phyloP scores from a whole-genome alignment of 139 green algal species.

The Chlorella sp. region DNA sequence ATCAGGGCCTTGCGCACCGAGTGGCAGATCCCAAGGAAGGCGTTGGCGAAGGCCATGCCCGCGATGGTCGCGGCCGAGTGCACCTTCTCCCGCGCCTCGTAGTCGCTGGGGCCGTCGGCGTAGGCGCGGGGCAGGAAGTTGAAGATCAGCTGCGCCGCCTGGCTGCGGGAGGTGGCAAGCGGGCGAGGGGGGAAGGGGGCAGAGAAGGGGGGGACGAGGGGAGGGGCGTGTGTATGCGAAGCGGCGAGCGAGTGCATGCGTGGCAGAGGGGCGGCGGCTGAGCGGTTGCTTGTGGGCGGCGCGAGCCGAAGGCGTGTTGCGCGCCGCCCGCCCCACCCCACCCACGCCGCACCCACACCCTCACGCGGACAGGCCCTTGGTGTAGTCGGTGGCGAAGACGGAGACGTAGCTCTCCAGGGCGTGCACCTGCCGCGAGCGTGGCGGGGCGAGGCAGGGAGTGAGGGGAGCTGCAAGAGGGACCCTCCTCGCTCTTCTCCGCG shows the following conservation, averaged over 20 bases:
- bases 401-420: slow-evolving; percentile 48
- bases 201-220: slow-evolving; percentile 51
- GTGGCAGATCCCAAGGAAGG: slow-evolving; percentile 79
- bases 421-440: not conserved
- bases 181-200: not conserved
- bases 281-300: too few relatives aligned
- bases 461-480: not conserved
- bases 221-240: not conserved
- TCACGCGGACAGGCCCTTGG: too few relatives aligned
- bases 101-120: slow-evolving; percentile 53
- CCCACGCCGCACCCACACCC: too few relatives aligned
- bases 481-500: not conserved
- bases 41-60: slow-evolving; percentile 80
- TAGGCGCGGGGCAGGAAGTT: slow-evolving; percentile 61
- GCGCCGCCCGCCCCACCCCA: too few relatives aligned
- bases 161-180: not conserved
- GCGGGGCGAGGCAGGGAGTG: not conserved
- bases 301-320: too few relatives aligned
- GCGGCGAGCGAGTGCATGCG: slow-evolving; percentile 45
- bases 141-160: slow-evolving; percentile 41
- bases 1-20: slow-evolving; percentile 46
- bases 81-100: slow-evolving; percentile 66
- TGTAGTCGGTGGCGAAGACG: slow-evolving; percentile 69
- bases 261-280: too few relatives aligned
- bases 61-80: slow-evolving; percentile 74